Base-by-base conservation (phyloP, 1,284 basidiomycete genomes). In the Malassezia japonica region DNA sequence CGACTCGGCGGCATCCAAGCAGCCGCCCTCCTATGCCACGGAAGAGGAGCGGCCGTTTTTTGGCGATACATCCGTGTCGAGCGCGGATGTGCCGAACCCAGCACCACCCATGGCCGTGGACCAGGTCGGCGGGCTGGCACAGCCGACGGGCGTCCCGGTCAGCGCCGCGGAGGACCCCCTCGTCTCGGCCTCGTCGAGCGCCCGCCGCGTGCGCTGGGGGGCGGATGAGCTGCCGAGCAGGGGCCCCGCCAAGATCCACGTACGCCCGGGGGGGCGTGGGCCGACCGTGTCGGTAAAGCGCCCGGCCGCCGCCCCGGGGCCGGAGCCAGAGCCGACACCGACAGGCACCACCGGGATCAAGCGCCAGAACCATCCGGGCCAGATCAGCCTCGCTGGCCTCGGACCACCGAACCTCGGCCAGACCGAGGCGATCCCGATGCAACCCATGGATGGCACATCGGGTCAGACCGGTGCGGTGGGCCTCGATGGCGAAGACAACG, bases 301-400 rank as follows among this genome's bases (percentile, higher is more conserved):
- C 7, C 16, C 33, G 28, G n/a, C n/a, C n/a, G n/a, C 38, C 8
- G 16, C 27, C 8, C 15, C 40, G 12, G 23, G 10, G 24, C 25
- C 29, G 9, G 4, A 8, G 21, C 24, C 38, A 10, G 38, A 7
- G 10, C 40, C 40, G 9, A 28, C 48, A 2, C 48, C 40, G n/a
- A 38, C 25, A 7, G 25, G 35, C 20, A 21, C 24, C 2, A 40
- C 32, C 15, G 45, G 57, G 10, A 50, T 70, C 6, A 52, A 57
- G 18, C 50, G 69, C 0, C 46, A 54, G 15, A 56, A 62, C 29
- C 67, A 70, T 29, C 69, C 69, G 6, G 69, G 69, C 1, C 65
- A 63, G 6, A 64, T 72, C 32, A 60, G 61, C 34, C 53, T 71
- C 12, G 59, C 59, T 1, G 41, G 57, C 18, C 61, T 62, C 9